Evolutionary conservation across 257 asterid genomes (phyloP).

Genomic region (Lycium ferocissimum): DNA sequence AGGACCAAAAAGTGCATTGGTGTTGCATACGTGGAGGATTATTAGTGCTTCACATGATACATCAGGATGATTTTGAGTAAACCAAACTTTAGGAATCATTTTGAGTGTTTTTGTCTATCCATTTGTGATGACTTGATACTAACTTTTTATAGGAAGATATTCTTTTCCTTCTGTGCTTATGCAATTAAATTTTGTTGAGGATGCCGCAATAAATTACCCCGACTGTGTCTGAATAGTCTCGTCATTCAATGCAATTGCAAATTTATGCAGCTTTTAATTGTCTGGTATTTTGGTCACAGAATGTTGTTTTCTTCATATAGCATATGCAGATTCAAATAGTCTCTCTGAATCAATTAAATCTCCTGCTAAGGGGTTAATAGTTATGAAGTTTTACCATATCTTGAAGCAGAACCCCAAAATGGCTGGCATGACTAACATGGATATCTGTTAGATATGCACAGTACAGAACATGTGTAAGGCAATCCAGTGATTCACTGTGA

Average conservation of each 20-base stretch:
- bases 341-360: neutral
- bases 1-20: neutral
- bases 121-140: neutral
- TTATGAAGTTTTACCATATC: neutral
- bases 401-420: neutral
- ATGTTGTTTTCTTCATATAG: neutral
- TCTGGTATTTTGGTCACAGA: neutral
- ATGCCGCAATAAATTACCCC: neutral
- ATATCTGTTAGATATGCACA: neutral
- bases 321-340: neutral
- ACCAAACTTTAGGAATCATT: neutral
- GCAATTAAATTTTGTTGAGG: neutral
- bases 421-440: neutral
- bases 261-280: neutral
- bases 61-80: neutral
- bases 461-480: neutral
- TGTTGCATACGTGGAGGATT: neutral
- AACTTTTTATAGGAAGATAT: neutral
- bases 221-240: neutral
- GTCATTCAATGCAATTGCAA: neutral
- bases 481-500: neutral
- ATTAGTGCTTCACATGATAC: neutral
- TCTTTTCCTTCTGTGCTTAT: neutral
- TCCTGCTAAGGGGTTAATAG: neutral
- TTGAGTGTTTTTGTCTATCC: neutral